Evolutionary conservation across 495 filamentous ascomycete species (phyloP), one percentile per base, ranked within the genome.

Genomic region (Aspergillus hancockii): DNA sequence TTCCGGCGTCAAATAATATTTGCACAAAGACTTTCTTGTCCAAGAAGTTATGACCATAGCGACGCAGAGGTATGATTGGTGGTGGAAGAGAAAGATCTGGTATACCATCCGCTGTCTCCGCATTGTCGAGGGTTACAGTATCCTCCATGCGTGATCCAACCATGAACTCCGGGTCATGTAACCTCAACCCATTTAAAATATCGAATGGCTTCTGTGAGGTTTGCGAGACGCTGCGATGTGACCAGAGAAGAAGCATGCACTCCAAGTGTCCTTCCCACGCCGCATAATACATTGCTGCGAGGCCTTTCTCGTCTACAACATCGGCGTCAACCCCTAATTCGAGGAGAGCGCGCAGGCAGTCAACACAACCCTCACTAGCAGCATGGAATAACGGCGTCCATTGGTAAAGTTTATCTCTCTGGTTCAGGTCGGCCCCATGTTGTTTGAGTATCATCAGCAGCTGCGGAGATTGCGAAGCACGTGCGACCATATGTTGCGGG

Each of bases 361-460:
- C 84, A 18, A 97, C 89, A 67, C 94, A 95, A 25, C 94, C 94
- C 79, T 98, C 94, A 66, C 93, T 96, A 12, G 93, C 94, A 12
- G 94, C 93, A 71, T 98, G 93, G 63, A 98, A 94, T 1, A 98
- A 75, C 1, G 94, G 92, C 3, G 94, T 98, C 94, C 94, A 98
- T 58, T 93, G 91, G 58, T 98, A 97, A 14, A 98, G 78, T 71
- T 96, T 97, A 72, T 98, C 94, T 32, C 87, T 79, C 70, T 98
- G 92, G 70, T 98, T 83, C 25, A 98, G 79, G 68, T 98, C 88
- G n/a, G 91, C 94, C 8, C 92, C 92, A 67, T 95, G 91, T 34
- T 88, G 75, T 68, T 93, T 87, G 21, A 98, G 79, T 28, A 96
- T 77, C 30, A 92, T 75, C 0, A 98, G 77, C 28, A 96, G 80